These are phyloP conservation scores for Monascus ruber DNA, from an alignment of 2,329 filamentous ascomycete species.

Conservation along the genomic window DNA sequence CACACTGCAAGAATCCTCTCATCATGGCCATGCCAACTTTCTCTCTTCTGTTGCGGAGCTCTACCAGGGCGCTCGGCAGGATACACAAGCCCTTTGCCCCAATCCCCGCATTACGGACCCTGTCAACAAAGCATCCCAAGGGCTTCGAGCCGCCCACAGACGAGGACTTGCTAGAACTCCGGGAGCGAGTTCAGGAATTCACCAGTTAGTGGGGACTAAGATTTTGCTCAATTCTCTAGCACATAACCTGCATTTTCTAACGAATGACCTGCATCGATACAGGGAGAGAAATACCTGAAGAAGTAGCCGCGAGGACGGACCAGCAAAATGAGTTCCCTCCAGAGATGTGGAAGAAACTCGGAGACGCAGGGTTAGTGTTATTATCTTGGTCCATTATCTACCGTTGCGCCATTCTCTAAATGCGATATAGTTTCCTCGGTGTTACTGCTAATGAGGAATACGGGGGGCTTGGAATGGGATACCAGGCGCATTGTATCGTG, in stretches of 20 bases:
- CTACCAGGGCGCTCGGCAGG: constrained; percentile 17
- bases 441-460: constrained; percentile 89
- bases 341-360: constrained; percentile 88
- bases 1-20: neutral
- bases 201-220: constrained; percentile 36
- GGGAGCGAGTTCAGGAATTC: constrained; percentile 81
- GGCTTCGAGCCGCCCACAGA: constrained; percentile 55
- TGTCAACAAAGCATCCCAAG: constrained; percentile 59
- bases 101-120: constrained; percentile 24
- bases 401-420: constrained; percentile 1
- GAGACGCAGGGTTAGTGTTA: constrained; percentile 55
- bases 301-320: constrained; percentile 74
- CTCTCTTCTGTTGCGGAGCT: constrained; percentile 22
- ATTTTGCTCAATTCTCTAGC: neutral
- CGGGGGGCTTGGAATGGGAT: constrained; percentile 82
- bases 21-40: constrained; percentile 23
- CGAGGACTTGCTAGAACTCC: constrained; percentile 66
- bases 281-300: constrained; percentile 74
- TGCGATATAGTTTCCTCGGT: constrained; percentile 55
- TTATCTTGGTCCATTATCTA: neutral
- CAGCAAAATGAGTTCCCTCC: constrained; percentile 75
- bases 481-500: constrained; percentile 90
- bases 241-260: too few relatives aligned
- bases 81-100: constrained; percentile 18
- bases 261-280: constrained; percentile 2